A percentile compares a stretch with the other conserved stretches of the same genome.
phyloP scores from a whole-genome alignment of 208 protist species.

The Leishmania martiniquensis region DNA sequence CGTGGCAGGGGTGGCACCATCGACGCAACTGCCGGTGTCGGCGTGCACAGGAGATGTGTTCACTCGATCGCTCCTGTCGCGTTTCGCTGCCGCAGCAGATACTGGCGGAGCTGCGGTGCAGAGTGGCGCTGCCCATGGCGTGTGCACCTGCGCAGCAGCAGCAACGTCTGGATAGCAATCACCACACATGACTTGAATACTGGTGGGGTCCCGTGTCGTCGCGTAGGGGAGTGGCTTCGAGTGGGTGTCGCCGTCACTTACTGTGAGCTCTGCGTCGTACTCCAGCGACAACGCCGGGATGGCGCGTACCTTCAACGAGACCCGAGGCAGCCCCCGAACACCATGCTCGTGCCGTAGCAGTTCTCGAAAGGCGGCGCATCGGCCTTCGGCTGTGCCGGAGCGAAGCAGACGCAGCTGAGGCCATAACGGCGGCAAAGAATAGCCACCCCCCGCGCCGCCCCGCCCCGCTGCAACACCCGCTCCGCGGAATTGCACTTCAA shows the following conservation, averaged over 20 bases:
- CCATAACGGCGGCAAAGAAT: conserved; percentile 27
- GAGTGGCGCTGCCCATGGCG: conserved; percentile 22
- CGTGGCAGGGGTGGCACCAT: not conserved
- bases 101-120: not conserved
- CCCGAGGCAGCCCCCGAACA: conserved; percentile 7
- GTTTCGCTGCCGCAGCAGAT: not conserved
- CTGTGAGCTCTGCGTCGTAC: conserved; percentile 8
- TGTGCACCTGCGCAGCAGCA: conserved; percentile 15
- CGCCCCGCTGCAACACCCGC: not conserved
- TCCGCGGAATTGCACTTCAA: not conserved
- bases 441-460: not conserved
- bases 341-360: conserved; percentile 12
- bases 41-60: not conserved
- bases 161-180: conserved; percentile 15
- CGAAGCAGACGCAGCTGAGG: not conserved
- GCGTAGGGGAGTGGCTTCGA: not conserved
- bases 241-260: not conserved
- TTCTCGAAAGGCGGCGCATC: conserved; percentile 1
- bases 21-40: not conserved
- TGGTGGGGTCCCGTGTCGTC: not conserved
- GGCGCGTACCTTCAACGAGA: not conserved
- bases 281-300: not conserved
- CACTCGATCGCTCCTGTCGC: not conserved
- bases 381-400: not conserved
- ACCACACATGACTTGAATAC: conserved; percentile 1